Percentiles rank a stretch among this genome's conserved stretches.
Evolutionary conservation across 1,284 basidiomycete species (phyloP).

Genomic region (Phlebopus sp.): DNA sequence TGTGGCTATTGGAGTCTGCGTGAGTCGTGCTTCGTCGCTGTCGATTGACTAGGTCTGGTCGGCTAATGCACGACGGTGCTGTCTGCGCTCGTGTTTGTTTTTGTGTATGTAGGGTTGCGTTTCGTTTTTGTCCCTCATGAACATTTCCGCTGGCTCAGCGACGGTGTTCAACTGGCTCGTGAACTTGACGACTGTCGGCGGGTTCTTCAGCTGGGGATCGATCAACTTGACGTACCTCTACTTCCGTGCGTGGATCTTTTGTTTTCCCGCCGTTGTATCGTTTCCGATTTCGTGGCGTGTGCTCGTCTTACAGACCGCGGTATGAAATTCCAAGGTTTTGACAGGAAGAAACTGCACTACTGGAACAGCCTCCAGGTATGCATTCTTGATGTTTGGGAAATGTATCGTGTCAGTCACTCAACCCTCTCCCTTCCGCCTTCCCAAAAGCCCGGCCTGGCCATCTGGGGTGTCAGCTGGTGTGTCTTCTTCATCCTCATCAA

Average conservation of each 20-base stretch:
- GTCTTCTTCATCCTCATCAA: constrained; percentile 39
- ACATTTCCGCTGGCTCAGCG: background rate
- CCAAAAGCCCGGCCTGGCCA: constrained; percentile 14
- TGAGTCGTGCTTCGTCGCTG: background rate
- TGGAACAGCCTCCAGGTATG: constrained; percentile 31
- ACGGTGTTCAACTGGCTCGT: constrained; percentile 42
- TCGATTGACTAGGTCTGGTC: constrained; percentile 37
- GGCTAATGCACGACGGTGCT: constrained; percentile 43
- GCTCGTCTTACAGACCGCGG: constrained; percentile 47
- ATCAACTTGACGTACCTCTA: constrained; percentile 50
- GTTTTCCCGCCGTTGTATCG: background rate
- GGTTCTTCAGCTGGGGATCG: constrained; percentile 47
- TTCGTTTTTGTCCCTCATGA: background rate
- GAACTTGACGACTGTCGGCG: constrained; percentile 49
- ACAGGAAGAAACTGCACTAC: constrained; percentile 17
- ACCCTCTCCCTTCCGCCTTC: too few relatives aligned
- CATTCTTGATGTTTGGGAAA: constrained; percentile 30
- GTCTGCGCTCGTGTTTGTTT: constrained; percentile 24
- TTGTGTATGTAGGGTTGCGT: constrained; percentile 14
- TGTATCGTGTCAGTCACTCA: too few relatives aligned
- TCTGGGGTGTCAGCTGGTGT: constrained; percentile 26
- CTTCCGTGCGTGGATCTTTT: constrained; percentile 48
- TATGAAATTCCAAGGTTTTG: constrained; percentile 53
- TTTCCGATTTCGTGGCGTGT: too few relatives aligned
- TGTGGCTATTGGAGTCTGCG: constrained; percentile 9